These are phyloP conservation scores for Globisporangium mamillatum DNA, from an alignment of 352 stramenopile genomes.

Conservation along the genomic window DNA sequence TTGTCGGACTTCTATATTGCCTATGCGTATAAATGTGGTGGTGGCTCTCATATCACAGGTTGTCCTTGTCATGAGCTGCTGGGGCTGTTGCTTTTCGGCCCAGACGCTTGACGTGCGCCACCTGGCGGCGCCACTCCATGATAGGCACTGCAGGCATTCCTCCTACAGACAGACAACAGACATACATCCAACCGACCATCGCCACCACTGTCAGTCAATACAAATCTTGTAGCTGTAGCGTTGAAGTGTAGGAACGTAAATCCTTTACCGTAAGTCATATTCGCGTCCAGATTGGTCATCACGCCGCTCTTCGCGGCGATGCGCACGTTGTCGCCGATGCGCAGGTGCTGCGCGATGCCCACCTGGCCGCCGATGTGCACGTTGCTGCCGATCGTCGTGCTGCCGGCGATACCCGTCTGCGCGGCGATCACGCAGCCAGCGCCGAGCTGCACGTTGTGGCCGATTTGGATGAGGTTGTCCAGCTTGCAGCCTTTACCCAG, in stretches of 20 bases:
- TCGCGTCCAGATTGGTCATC: constrained; percentile 61
- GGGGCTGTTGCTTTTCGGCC: constrained; percentile 34
- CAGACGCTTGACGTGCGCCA: constrained; percentile 43
- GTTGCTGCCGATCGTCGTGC: constrained; percentile 69
- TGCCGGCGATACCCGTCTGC: constrained; percentile 81
- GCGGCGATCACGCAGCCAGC: constrained; percentile 68
- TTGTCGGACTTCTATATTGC: background rate
- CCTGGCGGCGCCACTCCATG: constrained; percentile 78
- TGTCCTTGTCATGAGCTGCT: background rate
- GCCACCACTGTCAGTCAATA: background rate
- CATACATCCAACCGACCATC: background rate
- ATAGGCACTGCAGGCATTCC: constrained; percentile 73
- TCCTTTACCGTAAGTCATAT: constrained; percentile 52
- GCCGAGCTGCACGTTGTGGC: constrained; percentile 83
- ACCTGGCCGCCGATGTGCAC: constrained; percentile 83
- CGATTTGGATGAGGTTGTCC: constrained; percentile 87
- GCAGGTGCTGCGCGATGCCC: constrained; percentile 77
- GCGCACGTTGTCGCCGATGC: constrained; percentile 76
- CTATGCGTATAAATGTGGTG: background rate
- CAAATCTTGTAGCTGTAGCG: background rate
- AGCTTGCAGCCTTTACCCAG: constrained; percentile 74
- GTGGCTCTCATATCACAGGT: background rate
- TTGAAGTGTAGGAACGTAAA: background rate
- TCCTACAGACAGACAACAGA: constrained; percentile 25
- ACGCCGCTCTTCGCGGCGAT: constrained; percentile 87